phyloP scores from a whole-genome alignment of 225 moss, liverwort and hornwort genomes.

The Physcomitrium patens region DNA sequence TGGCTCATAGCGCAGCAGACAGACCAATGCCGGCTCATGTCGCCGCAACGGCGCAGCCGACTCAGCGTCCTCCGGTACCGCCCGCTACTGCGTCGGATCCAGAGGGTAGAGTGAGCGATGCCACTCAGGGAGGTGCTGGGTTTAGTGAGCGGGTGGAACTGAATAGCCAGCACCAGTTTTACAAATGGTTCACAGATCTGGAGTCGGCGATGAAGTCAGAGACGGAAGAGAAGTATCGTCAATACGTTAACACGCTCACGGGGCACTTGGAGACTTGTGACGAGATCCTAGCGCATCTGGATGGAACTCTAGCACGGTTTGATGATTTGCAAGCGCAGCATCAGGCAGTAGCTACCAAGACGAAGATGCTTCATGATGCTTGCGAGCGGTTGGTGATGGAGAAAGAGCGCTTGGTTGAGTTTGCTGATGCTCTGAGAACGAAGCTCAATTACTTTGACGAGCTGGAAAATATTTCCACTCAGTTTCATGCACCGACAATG shows the following conservation, averaged over 20 bases:
- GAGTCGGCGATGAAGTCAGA: slow-evolving; percentile 99
- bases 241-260: slow-evolving; percentile 87
- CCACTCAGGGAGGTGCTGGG: slow-evolving; percentile 2
- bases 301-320: slow-evolving; percentile 83
- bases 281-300: slow-evolving; percentile 72
- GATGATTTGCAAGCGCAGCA: slow-evolving; percentile 98
- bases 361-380: slow-evolving; percentile 96
- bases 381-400: slow-evolving; percentile 99
- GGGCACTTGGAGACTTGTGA: slow-evolving; percentile 88
- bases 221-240: slow-evolving; percentile 97
- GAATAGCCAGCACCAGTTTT: slow-evolving; percentile 81
- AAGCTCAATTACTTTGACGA: slow-evolving; percentile 98
- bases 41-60: slow-evolving; percentile 39
- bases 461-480: slow-evolving; percentile 92
- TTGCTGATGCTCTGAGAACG: slow-evolving; percentile 86
- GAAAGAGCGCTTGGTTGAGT: slow-evolving; percentile 94
- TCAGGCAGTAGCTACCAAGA: slow-evolving; percentile 97
- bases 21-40: slow-evolving; percentile 91
- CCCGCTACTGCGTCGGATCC: slow-evolving; percentile 36
- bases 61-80: slow-evolving; percentile 46
- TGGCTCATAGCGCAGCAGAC: slow-evolving; percentile 76
- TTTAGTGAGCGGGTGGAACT: slow-evolving; percentile 46
- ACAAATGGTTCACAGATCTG: slow-evolving; percentile 97
- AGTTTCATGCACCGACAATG: slow-evolving; percentile 81
- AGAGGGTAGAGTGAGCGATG: slow-evolving; percentile 34